Conservation (phyloP, 139 green algal species). For the Coccomyxa sp. region DNA sequence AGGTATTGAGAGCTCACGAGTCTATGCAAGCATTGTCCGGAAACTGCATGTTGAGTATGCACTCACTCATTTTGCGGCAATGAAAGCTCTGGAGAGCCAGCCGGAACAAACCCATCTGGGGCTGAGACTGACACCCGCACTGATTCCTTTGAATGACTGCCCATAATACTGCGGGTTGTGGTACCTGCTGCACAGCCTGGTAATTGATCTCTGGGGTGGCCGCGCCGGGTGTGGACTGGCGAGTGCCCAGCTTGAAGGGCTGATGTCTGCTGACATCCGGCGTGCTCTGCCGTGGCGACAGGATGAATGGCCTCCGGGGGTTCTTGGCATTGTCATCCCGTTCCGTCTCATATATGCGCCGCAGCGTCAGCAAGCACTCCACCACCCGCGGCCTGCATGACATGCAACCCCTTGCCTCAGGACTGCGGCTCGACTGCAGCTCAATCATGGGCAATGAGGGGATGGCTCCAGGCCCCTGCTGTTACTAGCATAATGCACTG, state of each 20-base stretch:
- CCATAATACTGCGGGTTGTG: too few species aligned
- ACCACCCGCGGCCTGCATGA: slow-evolving; percentile 29
- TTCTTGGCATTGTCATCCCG: neutral
- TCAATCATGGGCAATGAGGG: too few species aligned
- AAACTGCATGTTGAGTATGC: too few species aligned
- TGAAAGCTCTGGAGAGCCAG: too few species aligned
- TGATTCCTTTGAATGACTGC: too few species aligned
- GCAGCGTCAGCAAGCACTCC: slow-evolving; percentile 59
- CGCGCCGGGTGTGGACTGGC: neutral
- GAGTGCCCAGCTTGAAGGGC: neutral
- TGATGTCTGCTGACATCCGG: neutral
- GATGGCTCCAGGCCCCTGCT: too few species aligned
- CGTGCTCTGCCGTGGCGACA: neutral
- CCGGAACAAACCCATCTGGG: too few species aligned
- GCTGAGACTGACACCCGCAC: too few species aligned
- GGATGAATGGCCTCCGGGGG: neutral
- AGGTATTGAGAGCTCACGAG: too few species aligned
- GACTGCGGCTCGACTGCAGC: neutral
- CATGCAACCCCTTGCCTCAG: neutral
- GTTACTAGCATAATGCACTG: too few species aligned
- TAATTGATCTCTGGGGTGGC: slow-evolving; percentile 3
- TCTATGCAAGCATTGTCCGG: too few species aligned
- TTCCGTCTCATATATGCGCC: slow-evolving; percentile 29
- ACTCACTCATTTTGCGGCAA: too few species aligned
- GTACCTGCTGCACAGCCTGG: neutral